Base-by-base conservation (phyloP, 2,329 filamentous ascomycete species). In the Colletotrichum falcatum region DNA sequence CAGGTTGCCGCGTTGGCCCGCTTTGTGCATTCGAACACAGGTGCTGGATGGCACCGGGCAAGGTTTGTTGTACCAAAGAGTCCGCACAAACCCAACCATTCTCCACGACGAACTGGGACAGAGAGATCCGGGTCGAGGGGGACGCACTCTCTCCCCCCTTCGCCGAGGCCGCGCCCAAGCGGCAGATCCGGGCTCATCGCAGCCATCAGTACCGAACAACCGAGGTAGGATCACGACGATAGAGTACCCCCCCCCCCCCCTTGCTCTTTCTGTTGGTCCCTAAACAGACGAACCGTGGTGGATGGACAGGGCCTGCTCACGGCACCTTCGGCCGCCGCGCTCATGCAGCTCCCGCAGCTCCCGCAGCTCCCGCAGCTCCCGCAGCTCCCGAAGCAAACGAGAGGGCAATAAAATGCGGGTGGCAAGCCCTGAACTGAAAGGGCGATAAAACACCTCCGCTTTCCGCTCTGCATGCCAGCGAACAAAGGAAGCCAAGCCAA, bases 261-360 rank as follows among this genome's bases (percentile, higher is more conserved):
- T n/a, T n/a, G n/a, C 6, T 53, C 8, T 33, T 28, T 20, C 8
- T n/a, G 7, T 53, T 33, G 16, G 49, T 53, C 8, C 48, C 12
- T 18, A 49, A 16, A 49, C 23, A 8, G 48, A 8, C 23, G 48
- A 28, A 49, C 14, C 7, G 48, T 6, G 48, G 14, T 28, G n/a
- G 30, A 49, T 5, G 14, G 1, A 26, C 16, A 61, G 7, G 28
- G 28, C 49, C 60, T 26, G 39, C 16, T 28, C 37, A 26, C 59
- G 51, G 59, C n/a, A 42, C 44, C 54, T 23, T 64, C 51, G 65
- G 65, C 60, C 60, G 12, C 65, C 65, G 65, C 33, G 14, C 23
- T 44, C 7, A 14, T 16, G 39, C 2, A 42, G 16, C 1, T 20
- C 14, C 37, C 16, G 20, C 23, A 51, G 14, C 23, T n/a, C 6